Evolutionary conservation across 768 basidiomycete species (phyloP), one percentile per base, ranked within the genome.

Genomic region (Tricholoma hemisulphureum): DNA sequence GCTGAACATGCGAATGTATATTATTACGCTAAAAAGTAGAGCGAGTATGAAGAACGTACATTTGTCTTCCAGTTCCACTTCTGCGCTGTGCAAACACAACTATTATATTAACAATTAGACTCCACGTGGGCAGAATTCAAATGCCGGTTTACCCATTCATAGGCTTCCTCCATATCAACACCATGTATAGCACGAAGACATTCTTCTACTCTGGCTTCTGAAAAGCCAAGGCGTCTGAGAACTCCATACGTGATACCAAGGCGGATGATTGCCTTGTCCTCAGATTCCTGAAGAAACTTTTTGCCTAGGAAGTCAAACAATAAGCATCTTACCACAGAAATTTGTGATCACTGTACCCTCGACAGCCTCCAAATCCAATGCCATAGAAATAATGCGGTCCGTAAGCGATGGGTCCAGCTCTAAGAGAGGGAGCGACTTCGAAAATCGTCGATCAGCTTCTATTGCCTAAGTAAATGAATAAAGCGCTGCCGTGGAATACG

Each of bases 201-300:
- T 63, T 89, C 80, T 50, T 83, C 78, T 6, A 93, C 87, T 53
- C 83, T 76, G 10, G 78, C 79, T 64, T 91, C 85, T 1, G 80
- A 71, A 68, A 93, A 93, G 3, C 91, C 92, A 21, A 95, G 77
- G 49, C 90, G 81, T 60, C 88, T 78, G 23, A 98, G 75, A 24
- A 89, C 82, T 43, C 93, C 92, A 66, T 90, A 94, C 0, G 89
- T 89, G 41, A 92, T 79, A 14, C 84, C 95, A 21, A 97, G 78
- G 56, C 84, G 83, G 9, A 83, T 70, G 2, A 92, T 70, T 2
- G 79, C 74, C 67, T 91, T 96, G 39, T 96, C 93, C 63, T 86
- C 85, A 1, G 83, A 61, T 57, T 86, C 82, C 32, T 87, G 82
- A 2, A 80, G 37, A 20, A 70, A 56, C 60, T 75, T 77, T 57